Evolutionary conservation across 176 grass and related monocot species (phyloP), one percentile per base, ranked within the genome.

Genomic region (Avena atlantica): DNA sequence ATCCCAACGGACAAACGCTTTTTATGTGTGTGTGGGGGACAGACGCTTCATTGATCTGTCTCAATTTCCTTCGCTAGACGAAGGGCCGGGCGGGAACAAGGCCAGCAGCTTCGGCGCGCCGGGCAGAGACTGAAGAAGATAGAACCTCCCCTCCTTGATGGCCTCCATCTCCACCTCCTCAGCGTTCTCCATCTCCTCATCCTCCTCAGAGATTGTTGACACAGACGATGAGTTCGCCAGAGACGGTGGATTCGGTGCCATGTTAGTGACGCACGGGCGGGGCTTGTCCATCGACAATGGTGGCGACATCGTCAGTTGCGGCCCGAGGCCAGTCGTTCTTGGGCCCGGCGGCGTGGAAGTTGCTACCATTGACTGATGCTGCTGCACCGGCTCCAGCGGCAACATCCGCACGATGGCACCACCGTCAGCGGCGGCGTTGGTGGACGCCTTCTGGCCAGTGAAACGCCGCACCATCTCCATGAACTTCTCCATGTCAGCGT

Each of bases 401-500:
- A 58, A 57, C 53, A 40, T 24, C 37, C 9, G 74, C 23, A 42
- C 51, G 17, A 40, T 70, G 68, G 17, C 36, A 42, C 36, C 68
- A 21, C 16, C 8, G 58, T 52, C 0, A 45, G 40, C 57, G n/a
- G 3, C n/a, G 1, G 8, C 3, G 37, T 52, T 21, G 4, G 19
- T n/a, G 47, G 14, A 15, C 60, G 60, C 61, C 20, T 23, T 19
- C 50, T 70, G 86, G 37, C 90, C 82, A 8, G 86, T 91, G 70
- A 88, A 63, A 47, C 81, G 69, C 84, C 85, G 90, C 76, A 85
- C 90, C 25, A 85, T 70, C 61, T 88, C 86, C 81, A 88, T 91
- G 90, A 88, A 85, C 51, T 62, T 78, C 25, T 51, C 31, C n/a
- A 15, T 29, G 51, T 88, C 40, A 8, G 70, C 23, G n/a, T 16